A percentile compares a stretch with the other conserved stretches of the same genome.
These are phyloP conservation scores for Cardamine occulta DNA, from an alignment of 345 rosid genomes.

Conservation along the genomic window DNA sequence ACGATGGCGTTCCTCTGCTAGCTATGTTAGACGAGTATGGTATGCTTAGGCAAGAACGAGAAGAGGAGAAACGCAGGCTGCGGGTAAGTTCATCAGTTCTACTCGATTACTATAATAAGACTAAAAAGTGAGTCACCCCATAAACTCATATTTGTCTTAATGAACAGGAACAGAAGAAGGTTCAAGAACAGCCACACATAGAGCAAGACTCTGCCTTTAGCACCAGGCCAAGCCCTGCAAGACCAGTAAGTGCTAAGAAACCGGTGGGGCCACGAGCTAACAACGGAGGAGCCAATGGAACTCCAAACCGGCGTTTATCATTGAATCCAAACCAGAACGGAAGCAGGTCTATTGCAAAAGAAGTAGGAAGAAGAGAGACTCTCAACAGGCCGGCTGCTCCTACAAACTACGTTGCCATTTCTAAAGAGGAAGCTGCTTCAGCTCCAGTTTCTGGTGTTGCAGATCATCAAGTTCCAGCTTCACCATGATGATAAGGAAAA, in stretches of 20 bases:
- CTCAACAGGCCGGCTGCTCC: slow-evolving; percentile 69
- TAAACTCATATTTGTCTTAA: slow-evolving; percentile 2
- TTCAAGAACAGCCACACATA: slow-evolving; percentile 73
- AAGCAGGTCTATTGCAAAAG: slow-evolving; percentile 67
- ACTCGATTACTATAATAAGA: not conserved
- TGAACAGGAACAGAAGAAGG: slow-evolving; percentile 82
- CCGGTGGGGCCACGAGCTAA: slow-evolving; percentile 67
- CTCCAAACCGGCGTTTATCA: slow-evolving; percentile 81
- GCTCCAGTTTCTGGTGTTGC: slow-evolving; percentile 62
- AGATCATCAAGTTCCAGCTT: slow-evolving; percentile 62
- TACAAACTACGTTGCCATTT: slow-evolving; percentile 69
- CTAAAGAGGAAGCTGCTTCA: slow-evolving; percentile 83
- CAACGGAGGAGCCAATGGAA: slow-evolving; percentile 78
- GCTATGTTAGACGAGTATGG: slow-evolving; percentile 99
- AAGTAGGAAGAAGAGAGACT: slow-evolving; percentile 74
- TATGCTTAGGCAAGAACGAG: slow-evolving; percentile 97
- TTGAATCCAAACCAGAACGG: slow-evolving; percentile 82
- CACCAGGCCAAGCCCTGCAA: slow-evolving; percentile 89
- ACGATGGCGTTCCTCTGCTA: slow-evolving; percentile 94
- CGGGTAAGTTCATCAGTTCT: slow-evolving; percentile 53
- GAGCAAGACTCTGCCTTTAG: slow-evolving; percentile 79
- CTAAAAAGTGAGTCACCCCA: not conserved
- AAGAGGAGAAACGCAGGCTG: slow-evolving; percentile 88
- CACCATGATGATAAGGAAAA: slow-evolving; percentile 64
- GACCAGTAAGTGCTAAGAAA: slow-evolving; percentile 71